A percentile compares a stretch with the other conserved stretches of the same genome.
phyloP scores from a whole-genome alignment of 1,284 basidiomycete species.

The Wolfiporia cocos region DNA sequence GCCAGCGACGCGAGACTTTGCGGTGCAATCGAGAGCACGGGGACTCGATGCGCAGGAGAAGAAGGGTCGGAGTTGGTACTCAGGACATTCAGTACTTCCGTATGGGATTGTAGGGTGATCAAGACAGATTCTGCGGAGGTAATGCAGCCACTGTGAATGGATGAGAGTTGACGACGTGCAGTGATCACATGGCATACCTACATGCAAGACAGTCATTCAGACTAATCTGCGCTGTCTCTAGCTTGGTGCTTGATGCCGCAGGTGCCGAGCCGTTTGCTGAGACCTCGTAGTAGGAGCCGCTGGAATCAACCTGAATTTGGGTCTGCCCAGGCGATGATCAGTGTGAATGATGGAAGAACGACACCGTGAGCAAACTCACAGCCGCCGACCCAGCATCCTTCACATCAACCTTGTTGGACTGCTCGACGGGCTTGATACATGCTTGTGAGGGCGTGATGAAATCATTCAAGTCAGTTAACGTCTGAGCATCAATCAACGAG shows the following conservation, averaged over 20 bases:
- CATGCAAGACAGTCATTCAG: slow-evolving; percentile 94
- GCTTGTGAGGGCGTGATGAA: slow-evolving; percentile 97
- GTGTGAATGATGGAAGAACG: not conserved
- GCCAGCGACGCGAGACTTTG: slow-evolving; percentile 90
- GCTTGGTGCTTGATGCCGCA: slow-evolving; percentile 40
- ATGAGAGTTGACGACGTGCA: slow-evolving; percentile 1
- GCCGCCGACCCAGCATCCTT: slow-evolving; percentile 51
- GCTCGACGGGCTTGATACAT: slow-evolving; percentile 94
- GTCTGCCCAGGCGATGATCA: slow-evolving; percentile 46
- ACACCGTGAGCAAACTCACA: slow-evolving; percentile 33
- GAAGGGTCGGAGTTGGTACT: slow-evolving; percentile 41
- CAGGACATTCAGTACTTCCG: slow-evolving; percentile 82
- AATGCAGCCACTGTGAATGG: slow-evolving; percentile 80
- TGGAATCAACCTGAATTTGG: slow-evolving; percentile 82
- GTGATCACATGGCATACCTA: slow-evolving; percentile 54
- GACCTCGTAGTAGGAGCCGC: slow-evolving; percentile 78
- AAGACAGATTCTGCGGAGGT: slow-evolving; percentile 97
- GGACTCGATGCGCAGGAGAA: slow-evolving; percentile 42
- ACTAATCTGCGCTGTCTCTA: slow-evolving; percentile 92
- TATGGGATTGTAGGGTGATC: slow-evolving; percentile 95
- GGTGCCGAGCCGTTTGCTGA: slow-evolving; percentile 21
- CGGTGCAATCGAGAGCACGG: slow-evolving; percentile 86
- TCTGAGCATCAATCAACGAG: slow-evolving; percentile 36
- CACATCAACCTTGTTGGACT: slow-evolving; percentile 41
- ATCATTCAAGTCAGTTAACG: slow-evolving; percentile 93